Evolutionary conservation across 176 grass and related monocot species (phyloP).

Genomic region (Eragrostis nindensis): DNA sequence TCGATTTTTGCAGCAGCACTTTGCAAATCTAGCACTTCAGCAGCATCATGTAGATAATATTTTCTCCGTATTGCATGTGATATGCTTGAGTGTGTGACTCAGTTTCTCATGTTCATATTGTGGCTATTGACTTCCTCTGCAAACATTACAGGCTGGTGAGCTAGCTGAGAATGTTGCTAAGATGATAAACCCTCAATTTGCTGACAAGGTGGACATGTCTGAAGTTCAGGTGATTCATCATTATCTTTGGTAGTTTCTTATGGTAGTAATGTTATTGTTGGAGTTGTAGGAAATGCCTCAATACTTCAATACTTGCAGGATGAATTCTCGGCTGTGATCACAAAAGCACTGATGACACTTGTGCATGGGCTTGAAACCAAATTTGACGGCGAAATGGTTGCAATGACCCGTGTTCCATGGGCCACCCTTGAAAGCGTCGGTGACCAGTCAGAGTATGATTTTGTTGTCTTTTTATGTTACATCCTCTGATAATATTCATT

Average conservation of each 20-base stretch:
- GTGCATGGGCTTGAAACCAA: slow-evolving; percentile 98
- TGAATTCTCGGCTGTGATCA: slow-evolving; percentile 93
- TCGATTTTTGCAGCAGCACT: too few species aligned
- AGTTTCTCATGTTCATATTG: slow-evolving; percentile 10
- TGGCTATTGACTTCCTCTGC: slow-evolving; percentile 27
- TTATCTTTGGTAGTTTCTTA: slow-evolving; percentile 25
- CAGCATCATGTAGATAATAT: too few species aligned
- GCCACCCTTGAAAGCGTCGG: slow-evolving; percentile 96
- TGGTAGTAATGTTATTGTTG: slow-evolving; percentile 30
- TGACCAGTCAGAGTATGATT: slow-evolving; percentile 93
- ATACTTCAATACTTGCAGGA: slow-evolving; percentile 62
- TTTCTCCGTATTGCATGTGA: neutral
- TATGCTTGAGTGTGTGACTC: slow-evolving; percentile 9
- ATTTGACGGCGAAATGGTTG: slow-evolving; percentile 97
- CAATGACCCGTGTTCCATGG: slow-evolving; percentile 96
- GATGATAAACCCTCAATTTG: slow-evolving; percentile 88
- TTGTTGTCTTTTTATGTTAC: slow-evolving; percentile 25
- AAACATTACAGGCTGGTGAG: slow-evolving; percentile 74
- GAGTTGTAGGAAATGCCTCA: slow-evolving; percentile 24
- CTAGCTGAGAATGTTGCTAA: slow-evolving; percentile 97
- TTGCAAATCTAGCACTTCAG: too few species aligned
- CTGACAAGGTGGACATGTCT: slow-evolving; percentile 94
- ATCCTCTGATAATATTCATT: slow-evolving; percentile 19
- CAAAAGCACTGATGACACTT: slow-evolving; percentile 94
- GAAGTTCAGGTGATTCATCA: slow-evolving; percentile 80